A percentile compares a stretch with the other conserved stretches of the same genome.
Conservation (phyloP, 768 basidiomycete species). For the Amanita fuliginea region DNA sequence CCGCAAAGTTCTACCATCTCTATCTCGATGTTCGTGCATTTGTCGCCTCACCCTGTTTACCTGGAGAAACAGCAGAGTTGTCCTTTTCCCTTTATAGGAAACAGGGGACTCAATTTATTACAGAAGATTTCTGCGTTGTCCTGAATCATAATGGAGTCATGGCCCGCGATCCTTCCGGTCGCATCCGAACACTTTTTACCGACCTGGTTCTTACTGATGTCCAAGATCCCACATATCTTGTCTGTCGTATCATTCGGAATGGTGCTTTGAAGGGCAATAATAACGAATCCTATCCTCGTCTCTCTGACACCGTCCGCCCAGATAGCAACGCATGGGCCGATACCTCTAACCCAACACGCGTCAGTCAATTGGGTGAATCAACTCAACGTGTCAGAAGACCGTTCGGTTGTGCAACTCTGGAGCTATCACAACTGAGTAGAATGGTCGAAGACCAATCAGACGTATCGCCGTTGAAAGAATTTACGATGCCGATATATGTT, state of each 20-base stretch:
- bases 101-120: slow-evolving; percentile 74
- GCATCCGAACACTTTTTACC: slow-evolving; percentile 79
- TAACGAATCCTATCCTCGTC: slow-evolving; percentile 32
- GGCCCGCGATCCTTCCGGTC: slow-evolving; percentile 64
- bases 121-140: slow-evolving; percentile 85
- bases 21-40: slow-evolving; percentile 88
- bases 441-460: slow-evolving; percentile 57
- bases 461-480: slow-evolving; percentile 56
- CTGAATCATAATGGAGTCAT: slow-evolving; percentile 88
- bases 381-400: slow-evolving; percentile 63
- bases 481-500: slow-evolving; percentile 80
- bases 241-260: slow-evolving; percentile 84
- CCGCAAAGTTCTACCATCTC: slow-evolving; percentile 78
- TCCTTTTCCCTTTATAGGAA: slow-evolving; percentile 91
- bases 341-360: slow-evolving; percentile 9
- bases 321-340: slow-evolving; percentile 17
- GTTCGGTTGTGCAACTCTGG: slow-evolving; percentile 92
- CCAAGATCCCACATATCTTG: slow-evolving; percentile 76
- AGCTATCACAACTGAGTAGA: slow-evolving; percentile 64
- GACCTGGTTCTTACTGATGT: slow-evolving; percentile 85
- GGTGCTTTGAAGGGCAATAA: slow-evolving; percentile 73
- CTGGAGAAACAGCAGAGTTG: slow-evolving; percentile 89
- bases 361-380: slow-evolving; percentile 20
- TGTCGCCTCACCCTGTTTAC: slow-evolving; percentile 79
- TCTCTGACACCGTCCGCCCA: slow-evolving; percentile 39